Percentiles rank a stretch among this genome's conserved stretches.
Conservation (phyloP, 495 filamentous ascomycete species). For the Acidiella bohemica region DNA sequence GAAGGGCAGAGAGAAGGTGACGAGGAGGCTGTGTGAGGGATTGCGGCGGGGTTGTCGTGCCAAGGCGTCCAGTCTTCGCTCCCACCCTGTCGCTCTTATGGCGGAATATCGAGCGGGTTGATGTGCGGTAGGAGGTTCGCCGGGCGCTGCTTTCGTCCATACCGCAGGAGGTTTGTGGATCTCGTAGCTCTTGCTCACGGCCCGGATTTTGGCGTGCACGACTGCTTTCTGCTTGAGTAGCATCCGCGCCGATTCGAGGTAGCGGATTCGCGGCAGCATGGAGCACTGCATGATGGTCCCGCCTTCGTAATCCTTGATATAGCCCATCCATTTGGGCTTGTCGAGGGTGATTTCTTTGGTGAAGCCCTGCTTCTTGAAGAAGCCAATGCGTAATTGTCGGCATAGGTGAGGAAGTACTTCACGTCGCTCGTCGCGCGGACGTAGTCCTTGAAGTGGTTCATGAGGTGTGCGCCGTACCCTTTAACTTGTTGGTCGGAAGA, state of each 20-base stretch:
- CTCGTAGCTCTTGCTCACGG: constrained; percentile 76
- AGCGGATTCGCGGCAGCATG: constrained; percentile 90
- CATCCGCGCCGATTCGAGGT: constrained; percentile 89
- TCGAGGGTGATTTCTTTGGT: constrained; percentile 96
- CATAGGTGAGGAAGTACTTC: constrained; percentile 97
- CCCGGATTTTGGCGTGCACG: constrained; percentile 85
- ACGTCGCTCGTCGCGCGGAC: constrained; percentile 93
- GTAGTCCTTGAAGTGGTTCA: constrained; percentile 97
- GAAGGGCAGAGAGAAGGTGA: constrained; percentile 87
- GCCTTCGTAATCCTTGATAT: constrained; percentile 98
- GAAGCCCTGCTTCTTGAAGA: constrained; percentile 98
- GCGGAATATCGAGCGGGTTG: constrained; percentile 71
- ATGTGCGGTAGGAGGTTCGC: constrained; percentile 56
- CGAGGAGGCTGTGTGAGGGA: constrained; percentile 84
- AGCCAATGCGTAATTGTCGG: constrained; percentile 97
- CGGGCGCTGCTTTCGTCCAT: constrained; percentile 39
- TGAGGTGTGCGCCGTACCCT: constrained; percentile 93
- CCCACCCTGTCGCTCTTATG: constrained; percentile 86
- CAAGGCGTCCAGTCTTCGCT: constrained; percentile 90
- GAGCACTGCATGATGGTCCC: constrained; percentile 99
- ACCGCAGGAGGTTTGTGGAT: constrained; percentile 73
- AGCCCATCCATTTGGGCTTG: constrained; percentile 91
- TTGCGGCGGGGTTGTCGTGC: constrained; percentile 94
- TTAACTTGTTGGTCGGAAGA: constrained; percentile 97
- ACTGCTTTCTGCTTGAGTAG: constrained; percentile 92